These are phyloP conservation scores for Alternaria gansuensis DNA, from an alignment of 2,329 filamentous ascomycete genomes.

Conservation along the genomic window DNA sequence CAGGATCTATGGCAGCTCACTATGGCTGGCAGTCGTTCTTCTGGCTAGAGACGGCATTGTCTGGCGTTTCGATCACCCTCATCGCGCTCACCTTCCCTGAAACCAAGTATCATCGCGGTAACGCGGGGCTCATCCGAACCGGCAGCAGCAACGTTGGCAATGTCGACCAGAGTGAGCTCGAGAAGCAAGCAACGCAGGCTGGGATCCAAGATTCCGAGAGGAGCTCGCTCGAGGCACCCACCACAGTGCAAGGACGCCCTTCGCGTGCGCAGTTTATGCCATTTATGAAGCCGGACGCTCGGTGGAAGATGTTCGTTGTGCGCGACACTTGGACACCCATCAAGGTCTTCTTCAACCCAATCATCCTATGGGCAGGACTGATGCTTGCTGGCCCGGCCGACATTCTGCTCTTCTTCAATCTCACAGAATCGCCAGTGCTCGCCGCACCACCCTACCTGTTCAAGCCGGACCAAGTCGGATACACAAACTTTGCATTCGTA, in stretches of 20 bases:
- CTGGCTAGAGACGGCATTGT: conserved; percentile 56
- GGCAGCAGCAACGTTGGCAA: neutral
- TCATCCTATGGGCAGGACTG: conserved; percentile 52
- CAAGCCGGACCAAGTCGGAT: conserved; percentile 57
- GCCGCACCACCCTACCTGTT: conserved; percentile 59
- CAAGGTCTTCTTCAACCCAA: conserved; percentile 58
- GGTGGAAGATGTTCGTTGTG: conserved; percentile 54
- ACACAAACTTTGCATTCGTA: conserved; percentile 59
- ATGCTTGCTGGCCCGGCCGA: conserved; percentile 52
- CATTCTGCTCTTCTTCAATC: conserved; percentile 60
- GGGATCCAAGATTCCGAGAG: conserved; percentile 37
- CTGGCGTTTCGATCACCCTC: conserved; percentile 52
- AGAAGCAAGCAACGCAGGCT: conserved; percentile 40
- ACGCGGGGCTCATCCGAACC: neutral
- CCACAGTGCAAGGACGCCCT: conserved; percentile 50
- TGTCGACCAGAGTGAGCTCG: conserved; percentile 26
- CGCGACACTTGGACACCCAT: conserved; percentile 54
- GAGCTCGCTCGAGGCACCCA: conserved; percentile 24
- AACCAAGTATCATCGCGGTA: conserved; percentile 53
- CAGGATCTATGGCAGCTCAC: conserved; percentile 53
- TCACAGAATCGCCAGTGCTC: conserved; percentile 61
- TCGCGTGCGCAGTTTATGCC: conserved; percentile 52
- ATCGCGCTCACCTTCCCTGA: conserved; percentile 56
- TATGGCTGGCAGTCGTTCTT: conserved; percentile 60
- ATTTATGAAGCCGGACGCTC: conserved; percentile 50